Conservation (phyloP, 2,329 filamentous ascomycete species). For the Aspergillus candidus region DNA sequence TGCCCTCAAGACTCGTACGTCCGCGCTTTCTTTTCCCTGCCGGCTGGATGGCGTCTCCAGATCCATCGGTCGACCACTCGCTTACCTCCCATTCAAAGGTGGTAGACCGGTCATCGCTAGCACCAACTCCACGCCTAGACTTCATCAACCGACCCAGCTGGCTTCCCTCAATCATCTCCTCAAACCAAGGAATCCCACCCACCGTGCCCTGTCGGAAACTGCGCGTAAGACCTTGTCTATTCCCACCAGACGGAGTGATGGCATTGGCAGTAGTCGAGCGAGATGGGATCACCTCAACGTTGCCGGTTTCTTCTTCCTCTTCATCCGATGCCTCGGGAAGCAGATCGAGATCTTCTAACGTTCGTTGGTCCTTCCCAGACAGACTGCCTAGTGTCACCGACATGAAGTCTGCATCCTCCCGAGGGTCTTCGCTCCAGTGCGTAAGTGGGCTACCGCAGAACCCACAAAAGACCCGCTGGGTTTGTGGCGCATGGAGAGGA, state of each 20-base stretch:
- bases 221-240: conserved; percentile 22
- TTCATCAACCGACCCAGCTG: conserved; percentile 62
- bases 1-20: conserved; percentile 6
- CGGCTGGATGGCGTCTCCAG: conserved; percentile 12
- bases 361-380: conserved; percentile 60
- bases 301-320: conserved; percentile 4
- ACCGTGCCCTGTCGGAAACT: conserved; percentile 34
- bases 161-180: conserved; percentile 71
- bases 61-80: conserved; percentile 57
- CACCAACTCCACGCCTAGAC: conserved; percentile 51
- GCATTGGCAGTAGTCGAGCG: conserved; percentile 16
- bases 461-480: conserved; percentile 78
- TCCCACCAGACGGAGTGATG: conserved; percentile 15
- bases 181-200: conserved; percentile 76
- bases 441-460: conserved; percentile 83
- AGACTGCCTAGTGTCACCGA: conserved; percentile 76
- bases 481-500: conserved; percentile 51
- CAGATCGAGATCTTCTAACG: conserved; percentile 69
- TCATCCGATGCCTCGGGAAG: conserved; percentile 43
- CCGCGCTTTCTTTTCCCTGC: conserved; percentile 32
- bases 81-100: conserved; percentile 77
- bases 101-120: conserved; percentile 58
- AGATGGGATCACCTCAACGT: conserved; percentile 25
- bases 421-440: conserved; percentile 72
- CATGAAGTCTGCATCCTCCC: conserved; percentile 68